A percentile compares a stretch with the other conserved stretches of the same genome.
Evolutionary conservation across 768 basidiomycete species (phyloP).

Genomic region (Daedaleopsis sinensis): DNA sequence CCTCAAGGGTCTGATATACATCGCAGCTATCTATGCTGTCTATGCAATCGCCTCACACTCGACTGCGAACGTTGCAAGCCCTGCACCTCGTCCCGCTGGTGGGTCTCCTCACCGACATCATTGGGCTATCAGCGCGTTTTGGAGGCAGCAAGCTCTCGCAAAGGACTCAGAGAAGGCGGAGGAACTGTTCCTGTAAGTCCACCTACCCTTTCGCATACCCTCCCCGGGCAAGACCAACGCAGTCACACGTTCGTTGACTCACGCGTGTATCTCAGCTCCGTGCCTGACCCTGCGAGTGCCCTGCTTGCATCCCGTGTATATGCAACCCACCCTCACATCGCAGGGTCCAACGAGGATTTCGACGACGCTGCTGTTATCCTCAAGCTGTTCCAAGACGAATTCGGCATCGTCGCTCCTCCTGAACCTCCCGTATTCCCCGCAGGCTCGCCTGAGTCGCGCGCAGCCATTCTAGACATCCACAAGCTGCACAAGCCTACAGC

Average conservation of each 20-base stretch:
- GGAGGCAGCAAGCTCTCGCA: background rate
- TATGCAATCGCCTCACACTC: background rate
- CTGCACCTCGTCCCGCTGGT: background rate
- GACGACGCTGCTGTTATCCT: constrained; percentile 67
- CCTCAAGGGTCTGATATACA: background rate
- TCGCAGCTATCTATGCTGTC: background rate
- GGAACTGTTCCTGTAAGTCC: constrained; percentile 14
- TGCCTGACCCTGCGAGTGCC: constrained; percentile 62
- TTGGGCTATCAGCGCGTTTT: constrained; percentile 11
- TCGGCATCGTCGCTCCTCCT: constrained; percentile 55
- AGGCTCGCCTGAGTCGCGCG: constrained; percentile 66
- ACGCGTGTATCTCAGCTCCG: constrained; percentile 39
- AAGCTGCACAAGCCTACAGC: constrained; percentile 56
- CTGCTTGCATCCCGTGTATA: constrained; percentile 57
- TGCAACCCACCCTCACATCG: constrained; percentile 62
- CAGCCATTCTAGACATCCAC: constrained; percentile 58
- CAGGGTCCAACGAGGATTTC: constrained; percentile 59
- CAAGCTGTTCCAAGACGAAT: constrained; percentile 63
- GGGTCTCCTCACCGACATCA: background rate
- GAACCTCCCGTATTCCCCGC: constrained; percentile 67
- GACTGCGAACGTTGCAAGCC: background rate
- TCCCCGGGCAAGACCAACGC: background rate
- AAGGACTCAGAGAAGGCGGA: constrained; percentile 13
- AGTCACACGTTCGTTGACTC: background rate
- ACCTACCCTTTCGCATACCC: background rate